Conservation (phyloP, 352 stramenopile species). For the Phytopythium chamaehyphon region DNA sequence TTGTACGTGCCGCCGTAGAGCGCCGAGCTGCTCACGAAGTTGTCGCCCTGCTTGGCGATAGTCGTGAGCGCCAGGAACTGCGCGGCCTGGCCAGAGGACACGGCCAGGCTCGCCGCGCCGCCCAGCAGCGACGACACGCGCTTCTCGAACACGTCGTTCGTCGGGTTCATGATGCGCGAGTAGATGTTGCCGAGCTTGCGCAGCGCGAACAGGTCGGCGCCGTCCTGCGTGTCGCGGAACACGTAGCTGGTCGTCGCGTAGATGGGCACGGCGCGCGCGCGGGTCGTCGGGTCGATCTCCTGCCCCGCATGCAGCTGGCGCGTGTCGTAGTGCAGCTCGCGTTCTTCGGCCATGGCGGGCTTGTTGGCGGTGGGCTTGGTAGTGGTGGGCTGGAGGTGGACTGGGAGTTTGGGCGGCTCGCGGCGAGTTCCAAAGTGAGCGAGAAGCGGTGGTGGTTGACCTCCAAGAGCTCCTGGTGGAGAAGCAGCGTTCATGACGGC, state of each 20-base stretch:
- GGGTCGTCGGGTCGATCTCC: neutral
- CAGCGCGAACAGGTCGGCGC: constrained; percentile 3
- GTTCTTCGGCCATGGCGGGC: constrained; percentile 5
- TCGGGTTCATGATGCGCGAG: constrained; percentile 2
- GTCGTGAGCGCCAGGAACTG: constrained; percentile 4
- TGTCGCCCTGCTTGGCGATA: constrained; percentile 2
- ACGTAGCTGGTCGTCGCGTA: constrained; percentile 1
- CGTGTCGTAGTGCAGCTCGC: constrained; percentile 6
- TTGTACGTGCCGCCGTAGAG: constrained; percentile 4
- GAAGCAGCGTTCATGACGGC: too few species aligned
- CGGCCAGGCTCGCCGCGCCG: neutral
- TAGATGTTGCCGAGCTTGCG: constrained; percentile 3
- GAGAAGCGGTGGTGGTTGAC: too few species aligned
- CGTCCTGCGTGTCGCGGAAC: constrained; percentile 1
- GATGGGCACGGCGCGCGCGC: constrained; percentile 2
- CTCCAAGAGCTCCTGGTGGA: too few species aligned
- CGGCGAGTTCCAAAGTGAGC: too few species aligned
- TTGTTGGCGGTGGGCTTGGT: too few species aligned
- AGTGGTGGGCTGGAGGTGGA: too few species aligned
- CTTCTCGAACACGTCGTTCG: constrained; percentile 3
- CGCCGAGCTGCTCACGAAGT: constrained; percentile 2
- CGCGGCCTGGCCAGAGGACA: neutral
- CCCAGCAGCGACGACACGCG: constrained; percentile 1
- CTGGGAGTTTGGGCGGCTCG: too few species aligned
- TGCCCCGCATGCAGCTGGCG: constrained; percentile 2